Conservation (phyloP, 2,329 filamentous ascomycete genomes). For the Mycosphaerelloides madeirae region DNA sequence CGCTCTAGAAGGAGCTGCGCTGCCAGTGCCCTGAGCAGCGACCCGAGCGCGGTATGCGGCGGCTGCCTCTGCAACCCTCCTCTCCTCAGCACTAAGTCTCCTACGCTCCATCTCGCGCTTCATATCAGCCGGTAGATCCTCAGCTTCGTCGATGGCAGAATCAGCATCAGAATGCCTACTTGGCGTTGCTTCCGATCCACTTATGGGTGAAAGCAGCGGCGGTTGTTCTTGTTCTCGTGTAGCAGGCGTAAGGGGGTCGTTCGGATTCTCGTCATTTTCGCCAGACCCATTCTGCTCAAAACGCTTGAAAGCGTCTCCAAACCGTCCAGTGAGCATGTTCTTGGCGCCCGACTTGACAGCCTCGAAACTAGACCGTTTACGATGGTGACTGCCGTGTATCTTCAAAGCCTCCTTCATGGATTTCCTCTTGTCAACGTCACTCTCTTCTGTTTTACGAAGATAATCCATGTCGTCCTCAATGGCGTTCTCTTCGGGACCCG, state of each 20-base stretch:
- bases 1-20: constrained; percentile 59
- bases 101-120: constrained; percentile 82
- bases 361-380: constrained; percentile 69
- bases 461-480: constrained; percentile 80
- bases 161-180: constrained; percentile 49
- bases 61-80: constrained; percentile 79
- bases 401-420: constrained; percentile 30
- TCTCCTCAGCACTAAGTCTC: constrained; percentile 79
- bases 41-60: constrained; percentile 80
- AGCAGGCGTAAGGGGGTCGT: constrained; percentile 17
- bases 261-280: constrained; percentile 12
- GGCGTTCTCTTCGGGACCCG: constrained; percentile 55
- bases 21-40: constrained; percentile 55
- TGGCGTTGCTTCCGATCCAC: constrained; percentile 69
- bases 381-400: constrained; percentile 54
- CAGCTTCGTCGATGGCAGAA: constrained; percentile 58
- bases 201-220: constrained; percentile 60
- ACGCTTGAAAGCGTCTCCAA: constrained; percentile 87
- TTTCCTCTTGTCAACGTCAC: constrained; percentile 39
- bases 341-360: constrained; percentile 59
- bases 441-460: constrained; percentile 67
- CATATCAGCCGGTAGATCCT: constrained; percentile 79
- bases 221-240: constrained; percentile 17
- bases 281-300: constrained; percentile 58
- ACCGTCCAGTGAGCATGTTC: constrained; percentile 77